Evolutionary conservation across 164 flowering plant genomes (phyloP), one percentile per base, ranked within the genome.

Genomic region (Amborella trichopoda): DNA sequence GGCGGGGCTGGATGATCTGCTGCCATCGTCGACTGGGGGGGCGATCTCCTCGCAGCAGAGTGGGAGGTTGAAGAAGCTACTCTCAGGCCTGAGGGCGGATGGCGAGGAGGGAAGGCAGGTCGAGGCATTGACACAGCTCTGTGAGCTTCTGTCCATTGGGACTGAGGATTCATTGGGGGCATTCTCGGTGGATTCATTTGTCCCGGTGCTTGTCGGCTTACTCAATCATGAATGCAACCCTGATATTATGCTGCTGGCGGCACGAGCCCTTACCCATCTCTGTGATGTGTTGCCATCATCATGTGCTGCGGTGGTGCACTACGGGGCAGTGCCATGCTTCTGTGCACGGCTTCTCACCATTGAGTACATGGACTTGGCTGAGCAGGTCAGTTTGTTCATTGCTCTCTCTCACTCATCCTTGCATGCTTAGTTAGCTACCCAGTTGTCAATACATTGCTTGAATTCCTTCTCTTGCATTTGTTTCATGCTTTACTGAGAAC

Each of bases 311-410:
- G 99, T 93, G 10, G 96, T 93, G 55, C 99, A 93, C 52, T 93
- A 83, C 56, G 94, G 94, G 18, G 95, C 97, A 0, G 87, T 88
- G 52, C 55, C 86, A 0, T 85, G 94, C 61, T 85, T 93, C 50
- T 78, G 82, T 55, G 97, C 95, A 0, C 64, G 95, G 47, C 54
- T 93, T 68, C 75, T 93, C 10, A 93, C 99, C 0, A 93, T 88
- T 34, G 99, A 93, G 71, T 88, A 93, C 64, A 93, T 93, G 99
- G 99, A 93, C 64, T 70, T 93, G 68, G 99, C 99, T 25, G 96
- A 93, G 50, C 99, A 93, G 99, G 99, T 85, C 43, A 41, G 55
- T 3, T n/a, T n/a, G n/a, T n/a, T n/a, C n/a, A n/a, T n/a, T n/a
- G n/a, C n/a, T n/a, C n/a, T n/a, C n/a, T n/a, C n/a, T n/a, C n/a